Base-by-base conservation (phyloP, 306 rosid genomes). In the Cucurbita maxima region DNA sequence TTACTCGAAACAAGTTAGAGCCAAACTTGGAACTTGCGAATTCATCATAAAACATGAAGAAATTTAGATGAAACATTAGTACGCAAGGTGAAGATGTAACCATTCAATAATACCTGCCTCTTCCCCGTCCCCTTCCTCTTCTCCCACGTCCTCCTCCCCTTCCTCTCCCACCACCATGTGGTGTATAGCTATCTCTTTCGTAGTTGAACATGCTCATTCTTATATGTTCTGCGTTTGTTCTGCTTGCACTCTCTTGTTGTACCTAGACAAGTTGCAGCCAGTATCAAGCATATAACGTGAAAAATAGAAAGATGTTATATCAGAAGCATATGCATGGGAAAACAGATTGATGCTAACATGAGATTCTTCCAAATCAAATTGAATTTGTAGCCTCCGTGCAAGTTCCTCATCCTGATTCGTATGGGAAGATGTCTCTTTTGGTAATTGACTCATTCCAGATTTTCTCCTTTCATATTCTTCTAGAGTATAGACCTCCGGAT, bases 311-410 rank as follows among this genome's bases (percentile, higher is more conserved):
- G 34, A 60, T 60, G 47, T 4, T 75, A 3, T n/a, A 5, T 13
- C 2, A 75, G 30, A 58, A 47, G 25, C 69, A 40, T 75, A 57
- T 38, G 68, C 48, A 8, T 43, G 14, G 60, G 11, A 41, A 66
- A 47, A 57, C 5, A 57, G 0, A 58, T 58, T 58, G 58, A 57
- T 9, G 59, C 96, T 87, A 36, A 90, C 97, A 82, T 69, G 61
- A 81, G 85, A 73, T 77, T 85, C 88, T 79, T 90, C 88, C 76
- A 89, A 81, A 79, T 90, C 80, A 37, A 88, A 81, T 76, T 89
- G 86, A 81, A 83, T 81, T 73, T 94, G 95, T 73, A 94, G 96
- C 86, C 85, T 92, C 88, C 87, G 5, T n/a, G 98, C 98, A 75
- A 94, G 89, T 69, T 81, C 80, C 76, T 86, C 96, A 30, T 94